Evolutionary conservation across 768 basidiomycete genomes (phyloP).

Genomic region (Termitomyces sp.): DNA sequence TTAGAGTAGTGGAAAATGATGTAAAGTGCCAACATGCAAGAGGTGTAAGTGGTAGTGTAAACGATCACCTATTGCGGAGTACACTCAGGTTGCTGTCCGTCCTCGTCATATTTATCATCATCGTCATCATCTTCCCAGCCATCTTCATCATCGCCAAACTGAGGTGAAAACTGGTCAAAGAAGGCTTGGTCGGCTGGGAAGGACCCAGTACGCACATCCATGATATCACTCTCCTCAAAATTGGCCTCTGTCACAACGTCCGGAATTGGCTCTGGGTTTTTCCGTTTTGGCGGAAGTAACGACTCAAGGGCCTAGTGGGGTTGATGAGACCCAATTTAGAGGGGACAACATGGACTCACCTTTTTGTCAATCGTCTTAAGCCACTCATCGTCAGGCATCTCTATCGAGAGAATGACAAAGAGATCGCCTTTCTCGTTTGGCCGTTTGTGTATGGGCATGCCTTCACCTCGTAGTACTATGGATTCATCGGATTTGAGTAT

Average conservation of each 20-base stretch:
- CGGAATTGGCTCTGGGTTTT: constrained; percentile 65
- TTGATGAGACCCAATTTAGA: background rate
- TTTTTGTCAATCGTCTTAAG: constrained; percentile 53
- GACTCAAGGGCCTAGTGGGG: constrained; percentile 48
- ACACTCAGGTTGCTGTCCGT: constrained; percentile 44
- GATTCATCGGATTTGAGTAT: constrained; percentile 71
- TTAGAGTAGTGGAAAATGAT: background rate
- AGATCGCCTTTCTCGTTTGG: constrained; percentile 72
- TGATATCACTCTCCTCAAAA: constrained; percentile 73
- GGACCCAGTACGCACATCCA: constrained; percentile 78
- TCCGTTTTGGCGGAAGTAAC: constrained; percentile 73
- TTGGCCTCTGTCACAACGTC: constrained; percentile 63
- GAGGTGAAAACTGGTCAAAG: constrained; percentile 70
- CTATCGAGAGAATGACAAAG: constrained; percentile 76
- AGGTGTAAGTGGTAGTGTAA: background rate
- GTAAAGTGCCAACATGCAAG: background rate
- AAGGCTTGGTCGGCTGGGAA: constrained; percentile 68
- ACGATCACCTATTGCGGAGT: constrained; percentile 43
- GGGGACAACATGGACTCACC: constrained; percentile 28
- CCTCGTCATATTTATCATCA: constrained; percentile 40
- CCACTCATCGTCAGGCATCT: constrained; percentile 86
- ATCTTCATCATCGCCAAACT: constrained; percentile 70
- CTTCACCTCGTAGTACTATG: constrained; percentile 76
- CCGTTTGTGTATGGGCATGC: constrained; percentile 77
- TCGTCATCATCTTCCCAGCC: constrained; percentile 71